Percentiles rank a stretch among this genome's conserved stretches.
Evolutionary conservation across 2,329 filamentous ascomycete species (phyloP).

Genomic region (Ambrosiella xylebori): DNA sequence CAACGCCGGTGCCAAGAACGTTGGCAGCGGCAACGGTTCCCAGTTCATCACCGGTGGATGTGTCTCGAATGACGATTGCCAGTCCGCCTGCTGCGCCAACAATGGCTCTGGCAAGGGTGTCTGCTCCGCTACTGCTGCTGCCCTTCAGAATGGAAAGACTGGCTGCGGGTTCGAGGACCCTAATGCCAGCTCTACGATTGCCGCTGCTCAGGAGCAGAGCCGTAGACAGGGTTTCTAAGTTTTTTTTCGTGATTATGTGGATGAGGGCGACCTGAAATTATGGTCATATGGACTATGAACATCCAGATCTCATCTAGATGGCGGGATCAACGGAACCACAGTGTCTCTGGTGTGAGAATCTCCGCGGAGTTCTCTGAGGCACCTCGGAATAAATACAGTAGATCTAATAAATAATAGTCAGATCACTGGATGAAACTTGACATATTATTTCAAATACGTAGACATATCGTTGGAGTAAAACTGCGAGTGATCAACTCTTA

Average conservation of each 20-base stretch:
- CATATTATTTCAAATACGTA: too few species aligned
- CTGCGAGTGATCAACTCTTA: too few species aligned
- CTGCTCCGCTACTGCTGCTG: constrained; percentile 19
- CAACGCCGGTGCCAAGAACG: constrained; percentile 16
- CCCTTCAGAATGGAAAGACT: constrained; percentile 19
- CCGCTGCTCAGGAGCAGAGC: constrained; percentile 12
- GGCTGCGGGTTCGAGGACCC: constrained; percentile 20
- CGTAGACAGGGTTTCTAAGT: constrained; percentile 13
- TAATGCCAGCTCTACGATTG: constrained; percentile 10
- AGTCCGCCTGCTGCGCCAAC: constrained; percentile 18
- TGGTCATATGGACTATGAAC: not conserved
- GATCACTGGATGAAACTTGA: too few species aligned
- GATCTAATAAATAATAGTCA: too few species aligned
- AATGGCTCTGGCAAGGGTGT: constrained; percentile 16
- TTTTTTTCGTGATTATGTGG: not conserved
- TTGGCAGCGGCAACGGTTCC: constrained; percentile 16
- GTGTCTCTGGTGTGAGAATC: not conserved
- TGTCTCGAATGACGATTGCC: constrained; percentile 18
- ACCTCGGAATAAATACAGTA: too few species aligned
- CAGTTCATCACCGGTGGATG: constrained; percentile 21
- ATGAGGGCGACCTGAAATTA: not conserved
- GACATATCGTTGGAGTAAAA: too few species aligned
- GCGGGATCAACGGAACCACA: not conserved
- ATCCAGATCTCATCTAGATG: not conserved
- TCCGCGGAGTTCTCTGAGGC: too few species aligned